These are phyloP conservation scores for Globisporangium megalacanthum DNA, from an alignment of 352 stramenopile genomes.

Conservation along the genomic window DNA sequence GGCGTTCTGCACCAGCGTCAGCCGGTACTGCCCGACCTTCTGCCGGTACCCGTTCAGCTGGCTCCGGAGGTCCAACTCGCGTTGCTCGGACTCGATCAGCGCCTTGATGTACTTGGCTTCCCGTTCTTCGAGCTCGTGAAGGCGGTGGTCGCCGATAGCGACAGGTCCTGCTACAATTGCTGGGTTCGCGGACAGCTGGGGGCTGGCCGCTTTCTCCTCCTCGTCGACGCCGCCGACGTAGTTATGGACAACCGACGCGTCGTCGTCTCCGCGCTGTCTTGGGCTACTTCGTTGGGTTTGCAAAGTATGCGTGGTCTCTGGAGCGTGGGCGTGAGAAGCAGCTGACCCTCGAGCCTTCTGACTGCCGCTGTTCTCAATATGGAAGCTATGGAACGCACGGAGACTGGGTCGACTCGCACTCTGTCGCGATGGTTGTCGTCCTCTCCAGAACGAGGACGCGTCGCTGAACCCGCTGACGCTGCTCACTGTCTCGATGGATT, in stretches of 20 bases:
- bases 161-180: background rate
- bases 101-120: conserved; percentile 74
- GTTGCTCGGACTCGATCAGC: conserved; percentile 73
- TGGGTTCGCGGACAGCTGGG: background rate
- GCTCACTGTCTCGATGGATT: conserved; percentile 12
- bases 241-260: background rate
- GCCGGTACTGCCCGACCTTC: conserved; percentile 41
- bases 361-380: background rate
- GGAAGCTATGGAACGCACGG: background rate
- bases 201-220: background rate
- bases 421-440: background rate
- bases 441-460: conserved; percentile 8
- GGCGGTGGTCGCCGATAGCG: background rate
- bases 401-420: background rate
- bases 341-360: background rate
- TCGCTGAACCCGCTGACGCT: conserved; percentile 11
- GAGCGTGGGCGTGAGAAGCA: too few species aligned
- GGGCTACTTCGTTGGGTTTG: too few species aligned
- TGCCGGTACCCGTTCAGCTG: conserved; percentile 35
- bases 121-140: conserved; percentile 54
- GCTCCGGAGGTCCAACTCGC: conserved; percentile 60
- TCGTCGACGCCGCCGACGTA: background rate
- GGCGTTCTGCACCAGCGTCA: conserved; percentile 29
- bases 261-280: background rate
- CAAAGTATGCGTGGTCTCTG: too few species aligned